Percentiles rank a stretch among this genome's conserved stretches.
Conservation (phyloP, 2,329 filamentous ascomycete species). For the Aspergillus caelatus region DNA sequence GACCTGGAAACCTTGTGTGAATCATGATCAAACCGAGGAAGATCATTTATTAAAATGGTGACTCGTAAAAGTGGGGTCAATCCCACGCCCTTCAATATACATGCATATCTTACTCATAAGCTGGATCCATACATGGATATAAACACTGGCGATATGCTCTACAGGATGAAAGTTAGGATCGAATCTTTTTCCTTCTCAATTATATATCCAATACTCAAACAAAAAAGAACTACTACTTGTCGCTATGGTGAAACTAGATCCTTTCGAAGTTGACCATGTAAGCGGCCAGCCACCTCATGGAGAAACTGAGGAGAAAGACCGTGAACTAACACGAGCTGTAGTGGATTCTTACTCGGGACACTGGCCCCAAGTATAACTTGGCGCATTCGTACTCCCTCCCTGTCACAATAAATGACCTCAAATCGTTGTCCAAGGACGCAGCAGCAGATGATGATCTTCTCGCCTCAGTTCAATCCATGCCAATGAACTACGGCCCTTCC, state of each 20-base stretch:
- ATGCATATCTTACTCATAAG: neutral
- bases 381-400: neutral
- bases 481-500: neutral
- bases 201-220: neutral
- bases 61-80: neutral
- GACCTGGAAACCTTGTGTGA: no score
- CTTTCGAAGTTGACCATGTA: neutral
- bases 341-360: neutral
- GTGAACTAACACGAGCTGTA: neutral
- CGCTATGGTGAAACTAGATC: neutral
- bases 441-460: neutral
- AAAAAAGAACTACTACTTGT: neutral
- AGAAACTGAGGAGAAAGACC: neutral
- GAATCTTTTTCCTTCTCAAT: neutral
- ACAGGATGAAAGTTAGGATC: accelerated
- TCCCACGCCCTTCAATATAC: neutral
- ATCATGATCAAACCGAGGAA: no score
- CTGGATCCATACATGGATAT: neutral
- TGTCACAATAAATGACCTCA: neutral
- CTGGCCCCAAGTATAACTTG: neutral
- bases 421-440: neutral
- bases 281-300: neutral
- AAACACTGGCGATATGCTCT: neutral
- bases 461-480: neutral
- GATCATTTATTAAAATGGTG: neutral